Conservation (phyloP, 139 green algal species). For the Auxenochlorella pyrenoidosa region DNA sequence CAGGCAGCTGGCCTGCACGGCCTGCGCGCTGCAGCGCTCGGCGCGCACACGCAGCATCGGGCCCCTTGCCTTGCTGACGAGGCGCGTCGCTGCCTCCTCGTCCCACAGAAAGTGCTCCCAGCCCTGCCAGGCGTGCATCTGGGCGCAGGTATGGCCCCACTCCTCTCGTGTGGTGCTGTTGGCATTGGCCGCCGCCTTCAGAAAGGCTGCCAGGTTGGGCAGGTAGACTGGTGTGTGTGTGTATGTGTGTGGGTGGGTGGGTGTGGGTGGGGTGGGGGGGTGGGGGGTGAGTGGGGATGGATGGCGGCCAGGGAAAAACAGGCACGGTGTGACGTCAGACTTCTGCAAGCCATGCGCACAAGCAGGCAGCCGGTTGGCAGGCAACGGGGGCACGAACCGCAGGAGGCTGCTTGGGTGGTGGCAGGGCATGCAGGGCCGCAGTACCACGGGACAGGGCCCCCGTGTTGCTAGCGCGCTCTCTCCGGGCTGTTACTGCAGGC, state of each 20-base stretch:
- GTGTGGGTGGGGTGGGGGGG: background rate
- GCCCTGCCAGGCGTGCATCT: background rate
- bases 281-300: background rate
- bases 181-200: background rate
- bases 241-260: too few species aligned
- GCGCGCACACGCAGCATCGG: too few species aligned
- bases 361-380: background rate
- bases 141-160: background rate
- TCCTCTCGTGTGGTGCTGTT: background rate
- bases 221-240: slow-evolving; percentile 16
- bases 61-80: background rate
- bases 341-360: too few species aligned
- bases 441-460: too few species aligned
- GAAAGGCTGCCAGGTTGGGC: background rate
- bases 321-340: too few species aligned
- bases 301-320: too few species aligned
- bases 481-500: background rate
- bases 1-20: too few species aligned
- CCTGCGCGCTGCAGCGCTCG: too few species aligned
- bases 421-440: background rate
- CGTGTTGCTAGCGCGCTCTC: too few species aligned
- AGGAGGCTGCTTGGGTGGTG: background rate
- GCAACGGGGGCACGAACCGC: background rate
- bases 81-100: background rate
- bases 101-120: background rate